A percentile compares a stretch with the other conserved stretches of the same genome.
phyloP scores from a whole-genome alignment of 768 basidiomycete genomes.

The Pisolithus microcarpus region DNA sequence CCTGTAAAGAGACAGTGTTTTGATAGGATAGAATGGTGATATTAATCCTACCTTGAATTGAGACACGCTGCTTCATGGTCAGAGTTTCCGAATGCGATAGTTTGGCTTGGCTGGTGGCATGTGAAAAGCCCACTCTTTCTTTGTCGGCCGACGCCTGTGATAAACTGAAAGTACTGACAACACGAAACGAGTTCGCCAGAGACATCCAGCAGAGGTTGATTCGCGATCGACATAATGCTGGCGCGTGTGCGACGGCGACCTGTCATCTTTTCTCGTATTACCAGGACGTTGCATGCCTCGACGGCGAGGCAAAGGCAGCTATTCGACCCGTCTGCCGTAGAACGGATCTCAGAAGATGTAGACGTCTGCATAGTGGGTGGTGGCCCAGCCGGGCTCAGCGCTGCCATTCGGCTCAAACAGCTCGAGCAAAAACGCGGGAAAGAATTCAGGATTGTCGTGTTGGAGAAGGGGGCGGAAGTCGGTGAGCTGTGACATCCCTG shows the following conservation, averaged over 20 bases:
- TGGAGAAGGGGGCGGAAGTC: slow-evolving; percentile 92
- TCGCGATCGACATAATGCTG: slow-evolving; percentile 1
- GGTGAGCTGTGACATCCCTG: slow-evolving; percentile 43
- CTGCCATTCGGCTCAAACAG: slow-evolving; percentile 95
- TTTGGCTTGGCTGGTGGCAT: too few relatives aligned
- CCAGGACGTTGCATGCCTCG: slow-evolving; percentile 15
- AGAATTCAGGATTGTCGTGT: slow-evolving; percentile 84
- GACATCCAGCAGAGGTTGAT: neutral
- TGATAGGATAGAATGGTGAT: too few relatives aligned
- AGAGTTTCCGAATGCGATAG: too few relatives aligned
- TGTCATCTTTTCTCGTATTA: neutral
- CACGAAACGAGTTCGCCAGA: neutral
- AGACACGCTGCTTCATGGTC: too few relatives aligned
- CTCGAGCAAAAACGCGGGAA: slow-evolving; percentile 72
- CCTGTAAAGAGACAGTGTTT: too few relatives aligned
- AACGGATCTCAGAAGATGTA: slow-evolving; percentile 84
- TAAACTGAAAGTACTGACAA: too few relatives aligned
- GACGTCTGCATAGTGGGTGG: slow-evolving; percentile 97
- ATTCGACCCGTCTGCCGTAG: slow-evolving; percentile 55
- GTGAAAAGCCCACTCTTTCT: too few relatives aligned
- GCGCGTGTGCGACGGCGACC: slow-evolving; percentile 5
- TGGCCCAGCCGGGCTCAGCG: slow-evolving; percentile 90
- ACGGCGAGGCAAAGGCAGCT: slow-evolving; percentile 20
- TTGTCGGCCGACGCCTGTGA: neutral
- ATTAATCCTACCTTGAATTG: too few relatives aligned